Evolutionary conservation across 108 stramenopile species (phyloP).

Genomic region (Fragilaria crotonensis): DNA sequence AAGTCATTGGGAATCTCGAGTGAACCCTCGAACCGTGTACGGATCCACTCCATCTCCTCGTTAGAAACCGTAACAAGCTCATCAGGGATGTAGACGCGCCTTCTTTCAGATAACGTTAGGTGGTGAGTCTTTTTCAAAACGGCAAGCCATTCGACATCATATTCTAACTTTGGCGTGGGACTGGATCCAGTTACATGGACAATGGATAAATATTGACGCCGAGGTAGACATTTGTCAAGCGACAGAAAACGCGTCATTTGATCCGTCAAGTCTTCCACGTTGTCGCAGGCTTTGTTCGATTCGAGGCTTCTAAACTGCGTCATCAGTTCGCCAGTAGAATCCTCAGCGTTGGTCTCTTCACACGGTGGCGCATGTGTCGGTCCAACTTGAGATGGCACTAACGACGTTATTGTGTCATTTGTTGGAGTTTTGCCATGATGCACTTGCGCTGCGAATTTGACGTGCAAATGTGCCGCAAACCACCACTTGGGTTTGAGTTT

Average conservation of each 20-base stretch:
- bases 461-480: slow-evolving; percentile 98
- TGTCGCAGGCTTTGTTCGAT: slow-evolving; percentile 32
- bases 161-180: slow-evolving; percentile 30
- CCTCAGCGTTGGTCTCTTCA: neutral
- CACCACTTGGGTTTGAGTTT: slow-evolving; percentile 83
- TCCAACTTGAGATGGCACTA: slow-evolving; percentile 25
- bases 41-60: slow-evolving; percentile 37
- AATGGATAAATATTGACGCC: slow-evolving; percentile 86
- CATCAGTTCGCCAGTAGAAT: neutral
- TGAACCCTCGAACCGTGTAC: slow-evolving; percentile 15
- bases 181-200: slow-evolving; percentile 28
- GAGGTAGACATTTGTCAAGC: slow-evolving; percentile 96
- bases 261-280: slow-evolving; percentile 46
- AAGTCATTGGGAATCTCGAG: slow-evolving; percentile 57
- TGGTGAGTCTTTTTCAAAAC: slow-evolving; percentile 68
- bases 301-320: slow-evolving; percentile 53
- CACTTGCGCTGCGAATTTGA: slow-evolving; percentile 89
- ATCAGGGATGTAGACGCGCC: slow-evolving; percentile 18
- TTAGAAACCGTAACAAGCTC: slow-evolving; percentile 19
- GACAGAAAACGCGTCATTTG: slow-evolving; percentile 92
- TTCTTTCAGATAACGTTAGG: slow-evolving; percentile 27
- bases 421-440: slow-evolving; percentile 29
- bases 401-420: neutral
- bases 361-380: neutral
- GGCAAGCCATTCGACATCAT: slow-evolving; percentile 84